Base-by-base conservation (phyloP, 495 filamentous ascomycete species). In the Penicillium cataractarum region DNA sequence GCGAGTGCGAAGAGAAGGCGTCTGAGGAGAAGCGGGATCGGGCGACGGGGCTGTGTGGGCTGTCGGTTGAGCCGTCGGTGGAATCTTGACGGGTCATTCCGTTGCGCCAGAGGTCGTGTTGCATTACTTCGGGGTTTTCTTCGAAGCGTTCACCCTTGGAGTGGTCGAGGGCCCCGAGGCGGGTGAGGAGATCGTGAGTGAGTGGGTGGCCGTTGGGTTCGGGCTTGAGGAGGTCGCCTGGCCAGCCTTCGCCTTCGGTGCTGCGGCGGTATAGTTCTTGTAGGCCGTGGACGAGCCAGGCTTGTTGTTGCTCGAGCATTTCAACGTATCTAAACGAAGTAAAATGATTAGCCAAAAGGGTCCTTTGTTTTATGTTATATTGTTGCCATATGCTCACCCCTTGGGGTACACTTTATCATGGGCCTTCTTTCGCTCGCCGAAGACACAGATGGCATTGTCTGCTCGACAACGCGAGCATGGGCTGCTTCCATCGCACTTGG, bases 291-390 rank as follows among this genome's bases (percentile, higher is more conserved):
- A 89, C 86, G 3, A 90, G 77, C 74, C 87, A 87, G 10, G 72
- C 67, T 74, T 89, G 86, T 76, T 90, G 86, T 64, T 88, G 85
- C 64, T 90, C 87, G n/a, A 90, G 83, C 83, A 89, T 87, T 65
- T 90, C 87, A 35, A 89, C 86, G 61, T 89, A 89, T 67, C 86
- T 89, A 52, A 4, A 22, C 31, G 44, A 39, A 8, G 48, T 61
- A 37, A 64, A 50, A 8, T 17, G n/a, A 52, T 69, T 40, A 65
- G 66, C 26, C 8, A 21, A n/a, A 31, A 12, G 51, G 17, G 35
- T 13, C 58, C 39, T 44, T 55, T 37, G 17, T 19, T 31, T 50
- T 53, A 24, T 62, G 24, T 21, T 8, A 9, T 57, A 50, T 50
- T 71, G 50, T 50, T 75, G 53, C 26, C 42, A 50, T 69, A 69